phyloP scores from a whole-genome alignment of 179 eudicot genomes.

The Vitellaria paradoxa region DNA sequence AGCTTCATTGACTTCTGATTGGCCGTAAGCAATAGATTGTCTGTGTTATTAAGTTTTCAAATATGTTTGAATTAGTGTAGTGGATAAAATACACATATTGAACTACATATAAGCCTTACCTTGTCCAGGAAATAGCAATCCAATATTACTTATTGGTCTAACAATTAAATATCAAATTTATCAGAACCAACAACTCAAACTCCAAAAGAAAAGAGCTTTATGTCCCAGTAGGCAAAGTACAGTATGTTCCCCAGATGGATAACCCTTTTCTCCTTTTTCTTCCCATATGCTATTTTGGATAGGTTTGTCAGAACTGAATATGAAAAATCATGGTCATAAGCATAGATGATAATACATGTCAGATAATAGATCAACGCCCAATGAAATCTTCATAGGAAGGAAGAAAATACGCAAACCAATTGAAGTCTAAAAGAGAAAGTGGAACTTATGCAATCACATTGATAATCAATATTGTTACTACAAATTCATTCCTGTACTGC shows the following conservation, averaged over 20 bases:
- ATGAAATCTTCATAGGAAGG: neutral
- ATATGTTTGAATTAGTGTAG: slow-evolving; percentile 13
- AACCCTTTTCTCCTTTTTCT: neutral
- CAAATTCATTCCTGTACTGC: too few relatives aligned
- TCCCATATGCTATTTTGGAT: slow-evolving; percentile 6
- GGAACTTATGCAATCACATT: neutral
- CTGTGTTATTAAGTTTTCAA: slow-evolving; percentile 45
- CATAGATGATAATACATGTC: neutral
- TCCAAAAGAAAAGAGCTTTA: neutral
- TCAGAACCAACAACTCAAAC: neutral
- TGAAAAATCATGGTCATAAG: neutral
- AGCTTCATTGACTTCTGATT: slow-evolving; percentile 87
- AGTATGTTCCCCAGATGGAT: neutral
- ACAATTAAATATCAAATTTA: slow-evolving; percentile 2
- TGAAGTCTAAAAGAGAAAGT: neutral
- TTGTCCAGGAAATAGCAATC: neutral
- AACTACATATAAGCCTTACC: neutral
- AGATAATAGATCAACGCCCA: neutral
- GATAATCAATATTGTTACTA: neutral
- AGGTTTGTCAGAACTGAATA: neutral
- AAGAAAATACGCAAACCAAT: neutral
- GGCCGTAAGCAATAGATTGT: slow-evolving; percentile 92
- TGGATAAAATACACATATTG: neutral
- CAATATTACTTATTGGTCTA: neutral
- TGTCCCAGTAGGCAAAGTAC: neutral